phyloP scores from a whole-genome alignment of 768 basidiomycete species.

The Mycena belliarum region DNA sequence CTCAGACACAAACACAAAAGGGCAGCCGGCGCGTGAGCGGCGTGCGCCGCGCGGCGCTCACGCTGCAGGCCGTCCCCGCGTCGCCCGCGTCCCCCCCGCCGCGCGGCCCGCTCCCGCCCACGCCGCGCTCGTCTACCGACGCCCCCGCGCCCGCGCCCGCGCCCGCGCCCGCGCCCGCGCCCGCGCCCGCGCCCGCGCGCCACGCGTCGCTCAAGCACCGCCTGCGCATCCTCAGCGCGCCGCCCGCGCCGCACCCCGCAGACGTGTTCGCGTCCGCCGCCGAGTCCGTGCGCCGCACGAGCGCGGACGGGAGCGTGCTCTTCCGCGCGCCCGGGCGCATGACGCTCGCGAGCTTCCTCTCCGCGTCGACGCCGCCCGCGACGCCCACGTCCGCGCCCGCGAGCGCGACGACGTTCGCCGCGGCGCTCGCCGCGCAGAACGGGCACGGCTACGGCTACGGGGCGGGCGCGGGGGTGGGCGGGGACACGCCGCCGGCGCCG shows the following conservation, averaged over 20 bases:
- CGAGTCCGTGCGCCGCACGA: constrained; percentile 14
- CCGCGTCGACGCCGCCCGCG: constrained; percentile 29
- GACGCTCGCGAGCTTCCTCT: constrained; percentile 22
- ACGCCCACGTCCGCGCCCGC: constrained; percentile 18
- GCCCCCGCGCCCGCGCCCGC: too few species aligned
- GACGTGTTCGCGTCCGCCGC: too few species aligned
- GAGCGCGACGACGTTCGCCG: constrained; percentile 13
- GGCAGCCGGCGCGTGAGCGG: constrained; percentile 26
- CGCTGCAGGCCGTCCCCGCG: constrained; percentile 45
- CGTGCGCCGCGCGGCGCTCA: neutral
- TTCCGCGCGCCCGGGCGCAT: neutral
- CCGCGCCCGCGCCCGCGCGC: constrained; percentile 27
- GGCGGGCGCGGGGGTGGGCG: too few species aligned
- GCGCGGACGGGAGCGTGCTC: neutral
- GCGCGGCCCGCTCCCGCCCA: constrained; percentile 44
- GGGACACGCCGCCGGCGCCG: constrained; percentile 18
- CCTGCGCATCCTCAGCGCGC: constrained; percentile 67
- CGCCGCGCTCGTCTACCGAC: too few species aligned
- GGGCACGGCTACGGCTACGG: neutral
- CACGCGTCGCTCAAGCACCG: constrained; percentile 60
- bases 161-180: constrained; percentile 15
- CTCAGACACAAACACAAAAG: constrained; percentile 26
- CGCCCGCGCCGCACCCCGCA: constrained; percentile 35
- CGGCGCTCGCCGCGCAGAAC: constrained; percentile 1
- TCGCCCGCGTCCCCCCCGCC: constrained; percentile 52